Conservation (phyloP, 495 filamentous ascomycete genomes). For the Penicillium daleae region DNA sequence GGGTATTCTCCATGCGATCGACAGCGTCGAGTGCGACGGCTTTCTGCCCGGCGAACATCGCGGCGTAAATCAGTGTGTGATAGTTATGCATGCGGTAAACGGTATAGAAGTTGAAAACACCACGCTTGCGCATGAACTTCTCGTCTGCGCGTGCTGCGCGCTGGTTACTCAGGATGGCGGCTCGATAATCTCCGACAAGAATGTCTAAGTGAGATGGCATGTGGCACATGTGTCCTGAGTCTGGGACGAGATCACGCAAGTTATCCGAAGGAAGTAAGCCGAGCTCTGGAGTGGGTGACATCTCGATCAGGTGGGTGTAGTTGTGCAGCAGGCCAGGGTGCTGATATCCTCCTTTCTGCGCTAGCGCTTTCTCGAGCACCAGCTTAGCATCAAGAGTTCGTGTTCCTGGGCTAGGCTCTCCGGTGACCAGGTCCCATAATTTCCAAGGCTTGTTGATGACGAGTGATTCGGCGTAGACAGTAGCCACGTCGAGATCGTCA, state of each 20-base stretch:
- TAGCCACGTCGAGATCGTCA: conserved; percentile 60
- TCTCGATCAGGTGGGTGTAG: conserved; percentile 73
- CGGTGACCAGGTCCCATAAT: conserved; percentile 63
- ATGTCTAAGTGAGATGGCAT: conserved; percentile 72
- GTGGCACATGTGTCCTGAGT: conserved; percentile 65
- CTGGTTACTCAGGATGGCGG: conserved; percentile 59
- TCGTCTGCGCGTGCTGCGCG: conserved; percentile 60
- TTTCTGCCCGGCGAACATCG: conserved; percentile 67
- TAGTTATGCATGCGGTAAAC: conserved; percentile 66
- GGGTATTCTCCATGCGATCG: conserved; percentile 50
- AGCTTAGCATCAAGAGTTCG: conserved; percentile 61
- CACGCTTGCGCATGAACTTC: conserved; percentile 52
- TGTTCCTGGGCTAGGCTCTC: conserved; percentile 56
- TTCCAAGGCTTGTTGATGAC: conserved; percentile 70
- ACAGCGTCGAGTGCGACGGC: conserved; percentile 55
- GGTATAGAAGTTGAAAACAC: conserved; percentile 63
- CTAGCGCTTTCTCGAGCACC: conserved; percentile 58
- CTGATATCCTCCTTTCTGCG: conserved; percentile 30
- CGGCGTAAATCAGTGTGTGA: conserved; percentile 67
- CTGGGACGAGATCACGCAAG: conserved; percentile 63
- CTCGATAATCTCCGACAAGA: conserved; percentile 63
- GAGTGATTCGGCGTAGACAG: conserved; percentile 63
- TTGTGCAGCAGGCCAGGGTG: conserved; percentile 67
- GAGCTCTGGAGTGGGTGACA: conserved; percentile 61
- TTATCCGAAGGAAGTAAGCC: conserved; percentile 57